Evolutionary conservation across 768 basidiomycete species (phyloP), one percentile per base, ranked within the genome.

Genomic region (Boletus patriciae): DNA sequence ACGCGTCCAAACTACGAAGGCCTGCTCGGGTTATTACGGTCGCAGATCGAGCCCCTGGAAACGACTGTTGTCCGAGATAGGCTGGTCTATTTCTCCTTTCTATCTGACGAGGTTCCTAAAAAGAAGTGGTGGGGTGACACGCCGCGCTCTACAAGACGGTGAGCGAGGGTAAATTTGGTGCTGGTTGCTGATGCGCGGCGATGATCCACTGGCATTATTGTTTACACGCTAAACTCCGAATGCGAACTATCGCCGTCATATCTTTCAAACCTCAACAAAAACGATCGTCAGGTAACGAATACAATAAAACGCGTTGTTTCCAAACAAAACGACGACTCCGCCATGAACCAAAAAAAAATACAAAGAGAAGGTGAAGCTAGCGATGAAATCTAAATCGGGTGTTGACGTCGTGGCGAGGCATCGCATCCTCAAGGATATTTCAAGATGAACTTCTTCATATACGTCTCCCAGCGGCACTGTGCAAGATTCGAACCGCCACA

Each of bases 371-470:
- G 47, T 48, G 50, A 25, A 50, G 15, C 45, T 54, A 52, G 42
- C 31, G 33, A 50, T 52, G 48, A 27, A 43, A 38, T 52, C 45
- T 46, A 36, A 16, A 46, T 36, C 44, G 21, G 40, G 46, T 34
- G 36, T 37, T 16, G 2, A 34, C 18, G 19, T 55, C 31, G 41
- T 29, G 25, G 54, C 42, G 18, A 53, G 23, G 33, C 23, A 18
- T 38, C 43, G 50, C 43, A 33, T 50, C 27, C 44, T 80, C 70
- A 90, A 33, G 88, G 88, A 68, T 80, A 90, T 23, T 72, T 72
- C 57, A 88, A 69, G 55, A 90, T 88, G 64, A 77, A 86, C 44
- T 65, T 64, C 70, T 84, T 86, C 82, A 89, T 86, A 45, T 60
- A 57, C 21, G 54, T 44, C 64, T 85, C 82, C 87, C 87, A 89